Base-by-base conservation (phyloP, 1,139 yeast genomes). In the Candida frijolesensis region DNA sequence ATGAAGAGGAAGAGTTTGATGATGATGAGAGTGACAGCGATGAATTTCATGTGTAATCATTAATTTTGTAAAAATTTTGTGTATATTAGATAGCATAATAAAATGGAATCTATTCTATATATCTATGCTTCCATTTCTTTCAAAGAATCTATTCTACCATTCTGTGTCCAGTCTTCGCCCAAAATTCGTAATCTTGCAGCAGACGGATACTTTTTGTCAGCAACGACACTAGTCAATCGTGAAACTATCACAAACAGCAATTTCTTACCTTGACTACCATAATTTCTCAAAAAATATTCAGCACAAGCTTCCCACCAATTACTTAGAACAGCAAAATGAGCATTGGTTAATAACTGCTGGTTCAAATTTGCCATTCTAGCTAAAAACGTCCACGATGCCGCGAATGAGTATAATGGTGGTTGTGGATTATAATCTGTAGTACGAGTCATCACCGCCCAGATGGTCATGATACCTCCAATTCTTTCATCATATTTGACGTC, bases 271-370 rank as follows among this genome's bases (percentile, higher is more conserved):
- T 94, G 99, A 6, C 59, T 66, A 0, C 92, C 91, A 65, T 84
- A 95, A 0, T 76, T 76, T 11, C 64, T 61, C 8, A 76, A 52
- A 51, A 94, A 82, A 43, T 80, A 73, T 12, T 59, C 58, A 0
- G 89, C 94, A 42, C 87, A 78, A 6, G 92, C 84, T 57, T 95
- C 99, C 96, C 97, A 90, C 97, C 97, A 92, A 41, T 88, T 82
- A 1, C 91, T 85, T 7, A 85, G 78, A 1, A 88, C 80, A 0
- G 85, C 76, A 63, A 79, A 92, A 63, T 91, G 96, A 0, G 87
- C 80, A 57, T 90, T 86, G 0, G 82, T 73, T 12, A 90, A 63
- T 10, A 80, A 63, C 0, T 68, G 67, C 4, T 61, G 37, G 2
- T 82, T 77, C 1, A 80, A 74, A 65, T 94, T 92, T 41, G 87